Conservation (phyloP, 148 eudicot species). For the Salicornia ramosissima region DNA sequence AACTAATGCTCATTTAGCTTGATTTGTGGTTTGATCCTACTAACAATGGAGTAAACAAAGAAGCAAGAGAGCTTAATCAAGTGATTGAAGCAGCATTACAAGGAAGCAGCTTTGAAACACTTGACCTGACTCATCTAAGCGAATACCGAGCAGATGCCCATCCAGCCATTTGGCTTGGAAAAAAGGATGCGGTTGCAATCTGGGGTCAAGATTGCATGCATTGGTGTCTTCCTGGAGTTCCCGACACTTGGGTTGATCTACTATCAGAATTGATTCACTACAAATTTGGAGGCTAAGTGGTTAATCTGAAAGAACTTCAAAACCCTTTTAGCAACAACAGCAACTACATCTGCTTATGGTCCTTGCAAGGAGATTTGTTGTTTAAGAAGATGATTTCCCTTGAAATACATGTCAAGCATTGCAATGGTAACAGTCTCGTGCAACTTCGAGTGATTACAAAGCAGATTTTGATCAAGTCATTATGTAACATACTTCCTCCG, state of each 20-base stretch:
- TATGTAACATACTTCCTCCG: no score
- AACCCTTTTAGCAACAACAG: neutral
- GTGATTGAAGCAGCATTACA: slow-evolving; percentile 51
- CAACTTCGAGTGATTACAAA: neutral
- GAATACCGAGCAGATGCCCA: slow-evolving; percentile 97
- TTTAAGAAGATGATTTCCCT: neutral
- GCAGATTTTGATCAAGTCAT: neutral
- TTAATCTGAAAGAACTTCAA: neutral
- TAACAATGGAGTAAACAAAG: slow-evolving; percentile 91
- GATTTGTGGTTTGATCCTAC: slow-evolving; percentile 92
- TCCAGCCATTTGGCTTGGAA: slow-evolving; percentile 92
- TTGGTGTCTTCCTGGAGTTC: slow-evolving; percentile 97
- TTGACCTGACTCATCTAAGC: slow-evolving; percentile 72
- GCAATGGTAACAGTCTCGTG: neutral
- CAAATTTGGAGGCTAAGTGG: slow-evolving; percentile 13
- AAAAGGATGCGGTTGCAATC: slow-evolving; percentile 83
- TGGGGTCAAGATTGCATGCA: slow-evolving; percentile 99
- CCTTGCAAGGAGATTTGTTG: neutral
- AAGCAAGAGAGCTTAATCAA: slow-evolving; percentile 64
- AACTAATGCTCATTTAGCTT: slow-evolving; percentile 50
- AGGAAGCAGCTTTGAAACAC: slow-evolving; percentile 52
- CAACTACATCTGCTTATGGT: neutral
- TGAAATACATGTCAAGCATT: neutral
- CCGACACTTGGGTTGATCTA: slow-evolving; percentile 92
- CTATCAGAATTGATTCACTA: slow-evolving; percentile 48